Percentiles rank a stretch among this genome's conserved stretches.
Evolutionary conservation across 331 rosid genomes (phyloP).

Genomic region (Rhamnella rubrinervis): DNA sequence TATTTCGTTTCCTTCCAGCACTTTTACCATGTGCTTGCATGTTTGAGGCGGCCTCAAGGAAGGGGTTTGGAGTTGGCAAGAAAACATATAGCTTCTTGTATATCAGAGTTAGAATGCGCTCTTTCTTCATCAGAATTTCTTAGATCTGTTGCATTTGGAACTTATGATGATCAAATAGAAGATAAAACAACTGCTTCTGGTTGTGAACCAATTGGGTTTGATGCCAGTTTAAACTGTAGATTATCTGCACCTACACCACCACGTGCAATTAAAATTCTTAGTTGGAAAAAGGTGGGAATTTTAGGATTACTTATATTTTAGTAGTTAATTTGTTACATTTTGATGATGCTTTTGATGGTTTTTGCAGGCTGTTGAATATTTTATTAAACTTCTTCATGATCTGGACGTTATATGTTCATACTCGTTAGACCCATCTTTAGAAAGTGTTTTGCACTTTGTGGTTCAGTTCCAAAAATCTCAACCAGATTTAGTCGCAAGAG

Average conservation of each 20-base stretch:
- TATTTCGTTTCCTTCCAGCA: constrained; percentile 59
- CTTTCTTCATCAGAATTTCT: constrained; percentile 68
- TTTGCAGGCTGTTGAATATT: constrained; percentile 78
- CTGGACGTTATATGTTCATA: constrained; percentile 69
- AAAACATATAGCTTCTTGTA: constrained; percentile 81
- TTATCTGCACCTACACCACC: constrained; percentile 98
- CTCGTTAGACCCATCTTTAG: constrained; percentile 68
- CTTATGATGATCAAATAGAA: constrained; percentile 37
- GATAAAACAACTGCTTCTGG: constrained; percentile 85
- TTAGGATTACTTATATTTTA: constrained; percentile 19
- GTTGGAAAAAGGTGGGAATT: constrained; percentile 67
- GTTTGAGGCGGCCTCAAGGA: constrained; percentile 95
- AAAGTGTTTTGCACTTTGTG: constrained; percentile 76
- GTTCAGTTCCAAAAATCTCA: constrained; percentile 82
- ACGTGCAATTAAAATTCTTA: constrained; percentile 70
- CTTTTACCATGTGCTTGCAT: constrained; percentile 76
- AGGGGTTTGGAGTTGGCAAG: constrained; percentile 96
- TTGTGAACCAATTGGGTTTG: constrained; percentile 89
- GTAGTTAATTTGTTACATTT: constrained; percentile 4
- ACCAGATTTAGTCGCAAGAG: constrained; percentile 94
- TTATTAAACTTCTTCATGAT: constrained; percentile 78
- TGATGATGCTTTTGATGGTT: constrained; percentile 34
- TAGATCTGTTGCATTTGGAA: constrained; percentile 46
- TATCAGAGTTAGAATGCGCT: constrained; percentile 61
- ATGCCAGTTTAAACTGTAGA: constrained; percentile 84